Percentiles rank a stretch among this genome's conserved stretches.
Evolutionary conservation across 192 early-diverging fungal species (phyloP).

Genomic region (Endogone sp.): DNA sequence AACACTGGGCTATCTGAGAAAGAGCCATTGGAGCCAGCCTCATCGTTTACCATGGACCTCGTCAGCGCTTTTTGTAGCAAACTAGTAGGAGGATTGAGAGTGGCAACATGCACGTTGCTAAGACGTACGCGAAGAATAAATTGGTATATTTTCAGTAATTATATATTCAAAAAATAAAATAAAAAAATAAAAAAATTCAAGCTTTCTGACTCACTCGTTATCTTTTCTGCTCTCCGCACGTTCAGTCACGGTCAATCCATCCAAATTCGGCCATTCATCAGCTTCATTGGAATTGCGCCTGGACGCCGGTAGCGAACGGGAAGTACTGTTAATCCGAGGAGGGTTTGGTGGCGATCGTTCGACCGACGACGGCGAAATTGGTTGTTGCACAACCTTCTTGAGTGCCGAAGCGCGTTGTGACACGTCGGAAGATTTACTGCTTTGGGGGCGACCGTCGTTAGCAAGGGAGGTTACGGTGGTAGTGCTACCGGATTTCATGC

Average conservation of each 20-base stretch:
- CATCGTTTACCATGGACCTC: constrained; percentile 3
- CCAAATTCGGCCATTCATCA: constrained; percentile 32
- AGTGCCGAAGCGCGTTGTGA: constrained; percentile 6
- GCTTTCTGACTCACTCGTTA: neutral
- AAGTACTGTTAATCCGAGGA: neutral
- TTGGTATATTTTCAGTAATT: constrained; percentile 5
- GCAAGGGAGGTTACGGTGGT: constrained; percentile 6
- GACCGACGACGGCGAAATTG: constrained; percentile 12
- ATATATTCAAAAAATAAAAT: too few relatives aligned
- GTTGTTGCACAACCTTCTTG: constrained; percentile 7
- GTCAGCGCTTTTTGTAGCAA: constrained; percentile 2
- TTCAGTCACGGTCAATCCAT: constrained; percentile 29
- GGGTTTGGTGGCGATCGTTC: constrained; percentile 1
- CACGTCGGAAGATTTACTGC: constrained; percentile 21
- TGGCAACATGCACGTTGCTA: neutral
- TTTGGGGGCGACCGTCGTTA: constrained; percentile 21
- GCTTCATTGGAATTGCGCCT: constrained; percentile 71
- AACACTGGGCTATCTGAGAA: constrained; percentile 27
- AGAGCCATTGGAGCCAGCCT: neutral
- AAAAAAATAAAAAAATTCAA: too few relatives aligned
- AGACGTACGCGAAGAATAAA: neutral
- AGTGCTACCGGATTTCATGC: neutral
- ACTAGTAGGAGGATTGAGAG: neutral
- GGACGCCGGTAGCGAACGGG: constrained; percentile 62
- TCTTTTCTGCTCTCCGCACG: constrained; percentile 19